Evolutionary conservation across 2,329 filamentous ascomycete genomes (phyloP), one percentile per base, ranked within the genome.

Genomic region (Fusarium buxicola): DNA sequence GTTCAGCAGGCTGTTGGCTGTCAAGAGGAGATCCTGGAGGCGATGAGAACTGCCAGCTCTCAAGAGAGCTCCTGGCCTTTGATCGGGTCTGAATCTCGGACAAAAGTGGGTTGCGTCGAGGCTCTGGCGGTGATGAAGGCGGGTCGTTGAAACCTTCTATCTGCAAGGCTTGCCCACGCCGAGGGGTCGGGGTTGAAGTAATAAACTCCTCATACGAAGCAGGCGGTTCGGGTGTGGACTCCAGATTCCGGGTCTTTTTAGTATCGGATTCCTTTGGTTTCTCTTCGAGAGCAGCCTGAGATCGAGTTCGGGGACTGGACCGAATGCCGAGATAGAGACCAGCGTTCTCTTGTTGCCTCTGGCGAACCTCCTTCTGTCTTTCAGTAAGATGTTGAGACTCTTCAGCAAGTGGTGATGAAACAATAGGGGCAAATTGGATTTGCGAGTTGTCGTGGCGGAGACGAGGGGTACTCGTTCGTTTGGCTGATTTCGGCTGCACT

Each of bases 371-470:
- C 69, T 84, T 89, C 73, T 96, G 92, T 38, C 87, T 85, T 31
- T 94, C 91, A 0, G 92, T 96, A 44, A 96, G 78, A 15, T 88
- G 77, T 67, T 95, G 92, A 1, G 90, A 92, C 53, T 92, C 88
- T 3, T 82, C 71, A 1, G 74, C 76, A 12, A 78, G 75, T 5
- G 81, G 77, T 4, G 83, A 74, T 0, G 87, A 86, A 27, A 85
- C 83, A 41, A 94, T 89, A 0, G 86, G 78, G 3, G 89, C 86
- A 69, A 95, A 95, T 38, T 91, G 84, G 24, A 96, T 84, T 70
- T 96, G 92, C 1, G 92, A 96, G 74, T 96, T 85, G 60, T 96
- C 86, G 67, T 96, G 92, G 30, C 90, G 86, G 25, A 89, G 80
- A 57, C 84, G 85, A 15, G 83, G 80, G 41, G 82, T 85, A 21